Evolutionary conservation across 1,284 basidiomycete species (phyloP), one percentile per base, ranked within the genome.

Genomic region (Leucoagaricus sp.): DNA sequence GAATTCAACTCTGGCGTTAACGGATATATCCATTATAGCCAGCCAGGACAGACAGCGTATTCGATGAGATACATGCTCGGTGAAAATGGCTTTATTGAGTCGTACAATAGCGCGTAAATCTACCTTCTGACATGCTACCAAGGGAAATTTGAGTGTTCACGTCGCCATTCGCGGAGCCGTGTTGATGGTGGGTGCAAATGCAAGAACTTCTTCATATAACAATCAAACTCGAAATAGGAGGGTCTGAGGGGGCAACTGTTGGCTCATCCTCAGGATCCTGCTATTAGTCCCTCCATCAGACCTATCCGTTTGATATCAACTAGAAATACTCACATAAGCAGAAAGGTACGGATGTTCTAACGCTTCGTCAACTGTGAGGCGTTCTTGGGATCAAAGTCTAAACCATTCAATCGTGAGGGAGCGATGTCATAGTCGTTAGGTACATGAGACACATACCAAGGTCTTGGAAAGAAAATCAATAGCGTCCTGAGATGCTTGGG

Each of bases 261-360:
- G 91, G 91, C 69, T 95, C 93, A 69, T 96, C 93, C 57, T 86
- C 83, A 1, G 92, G 87, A 69, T 95, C 93, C 67, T 94, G 91
- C 84, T 94, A 78, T 40, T 47, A 49, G 31, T 59, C 60, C 19
- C 17, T 56, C 1, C 52, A 50, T 12, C 40, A 31, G 31, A 40
- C 31, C 29, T 28, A 21, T 4, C 7, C 36, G 7, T 33, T 28
- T 28, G 12, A 19, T 17, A 34, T 33, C 2, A 42, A 29, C 13
- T 23, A 19, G 23, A 38, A 52, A 12, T 34, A 75, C 82, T 61
- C 64, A 86, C 86, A 63, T 87, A 83, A 62, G 81, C 77, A 48
- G 80, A 70, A 53, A 86, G 77, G 63, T 86, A 88, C 26, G 84
- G 91, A 68, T 97, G 94, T 60, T 85, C 82, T 17, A 96, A 80